Evolutionary conservation across 768 basidiomycete genomes (phyloP).

Genomic region (Macrolepiota dolichaula): DNA sequence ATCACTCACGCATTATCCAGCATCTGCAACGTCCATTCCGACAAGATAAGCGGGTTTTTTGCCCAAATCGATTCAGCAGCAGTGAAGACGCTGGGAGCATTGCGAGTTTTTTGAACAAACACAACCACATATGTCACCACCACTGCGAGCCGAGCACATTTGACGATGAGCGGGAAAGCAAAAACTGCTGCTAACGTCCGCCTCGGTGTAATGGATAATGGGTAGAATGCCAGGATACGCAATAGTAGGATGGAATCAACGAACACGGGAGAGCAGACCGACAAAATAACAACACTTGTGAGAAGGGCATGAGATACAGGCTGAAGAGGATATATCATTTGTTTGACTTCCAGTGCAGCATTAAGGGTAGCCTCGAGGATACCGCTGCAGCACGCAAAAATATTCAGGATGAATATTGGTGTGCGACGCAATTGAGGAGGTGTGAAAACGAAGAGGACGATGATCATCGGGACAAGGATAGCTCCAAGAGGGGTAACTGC

Average conservation of each 20-base stretch:
- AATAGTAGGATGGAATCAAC: neutral
- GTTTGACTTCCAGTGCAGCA: neutral
- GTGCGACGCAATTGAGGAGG: neutral
- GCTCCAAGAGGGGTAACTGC: neutral
- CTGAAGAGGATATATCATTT: neutral
- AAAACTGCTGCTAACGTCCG: neutral
- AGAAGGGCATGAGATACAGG: neutral
- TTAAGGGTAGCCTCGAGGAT: neutral
- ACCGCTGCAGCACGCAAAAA: neutral
- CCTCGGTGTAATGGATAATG: neutral
- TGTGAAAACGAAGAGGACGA: neutral
- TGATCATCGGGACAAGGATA: neutral
- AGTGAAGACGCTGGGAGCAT: neutral
- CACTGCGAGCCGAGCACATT: neutral
- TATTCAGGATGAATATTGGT: neutral
- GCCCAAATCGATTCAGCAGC: neutral
- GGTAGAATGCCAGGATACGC: neutral
- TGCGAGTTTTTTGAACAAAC: neutral
- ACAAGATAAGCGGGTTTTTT: neutral
- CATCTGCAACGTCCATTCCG: neutral
- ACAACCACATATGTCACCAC: neutral
- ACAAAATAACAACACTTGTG: neutral
- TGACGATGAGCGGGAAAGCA: neutral
- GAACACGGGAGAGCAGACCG: neutral
- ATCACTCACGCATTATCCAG: neutral